Conservation (phyloP, 1,139 yeast genomes). For the Diutina sp. region DNA sequence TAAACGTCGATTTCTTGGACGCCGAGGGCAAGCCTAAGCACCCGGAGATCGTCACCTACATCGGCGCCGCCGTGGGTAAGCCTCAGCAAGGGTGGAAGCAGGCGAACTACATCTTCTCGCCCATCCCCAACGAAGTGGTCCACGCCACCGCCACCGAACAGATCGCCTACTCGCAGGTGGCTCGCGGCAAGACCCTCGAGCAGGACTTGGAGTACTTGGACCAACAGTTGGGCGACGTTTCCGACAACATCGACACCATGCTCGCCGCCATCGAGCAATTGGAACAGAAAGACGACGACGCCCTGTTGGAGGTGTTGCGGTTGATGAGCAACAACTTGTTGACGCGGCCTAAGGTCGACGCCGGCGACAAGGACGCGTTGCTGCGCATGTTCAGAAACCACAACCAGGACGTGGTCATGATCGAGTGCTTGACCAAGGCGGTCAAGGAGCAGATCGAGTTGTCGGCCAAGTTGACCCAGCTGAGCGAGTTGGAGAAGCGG, state of each 20-base stretch:
- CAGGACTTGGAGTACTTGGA: constrained; percentile 1
- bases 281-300: constrained; percentile 25
- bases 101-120: constrained; percentile 50
- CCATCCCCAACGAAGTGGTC: constrained; percentile 57
- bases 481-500: constrained; percentile 1
- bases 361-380: constrained; percentile 44
- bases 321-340: constrained; percentile 51
- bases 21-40: constrained; percentile 17
- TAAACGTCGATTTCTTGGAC: constrained; percentile 37
- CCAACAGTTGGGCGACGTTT: constrained; percentile 30
- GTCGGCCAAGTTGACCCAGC: constrained; percentile 44
- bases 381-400: constrained; percentile 57
- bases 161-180: constrained; percentile 19
- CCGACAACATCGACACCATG: constrained; percentile 37
- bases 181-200: neutral
- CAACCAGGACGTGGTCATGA: constrained; percentile 72
- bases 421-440: constrained; percentile 74
- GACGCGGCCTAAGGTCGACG: constrained; percentile 38
- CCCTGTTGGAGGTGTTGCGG: constrained; percentile 46
- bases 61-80: constrained; percentile 66
- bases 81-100: constrained; percentile 30
- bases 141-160: constrained; percentile 49
- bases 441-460: constrained; percentile 78
- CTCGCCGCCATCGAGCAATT: constrained; percentile 39
- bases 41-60: constrained; percentile 50